These are phyloP conservation scores for Oldenlandia corymbosa DNA, from an alignment of 257 asterid species.

Conservation along the genomic window DNA sequence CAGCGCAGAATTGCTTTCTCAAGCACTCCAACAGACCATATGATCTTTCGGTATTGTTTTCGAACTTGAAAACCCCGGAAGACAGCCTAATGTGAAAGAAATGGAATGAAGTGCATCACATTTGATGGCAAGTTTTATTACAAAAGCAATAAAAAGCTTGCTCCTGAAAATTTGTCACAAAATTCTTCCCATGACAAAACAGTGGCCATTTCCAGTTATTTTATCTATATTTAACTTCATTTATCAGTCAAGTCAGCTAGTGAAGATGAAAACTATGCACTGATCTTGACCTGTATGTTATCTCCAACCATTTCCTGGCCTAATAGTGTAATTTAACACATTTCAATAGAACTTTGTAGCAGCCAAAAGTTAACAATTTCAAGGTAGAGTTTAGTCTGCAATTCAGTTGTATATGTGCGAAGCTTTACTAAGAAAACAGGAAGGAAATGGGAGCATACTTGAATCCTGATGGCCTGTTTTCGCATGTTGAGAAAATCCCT, in stretches of 20 bases:
- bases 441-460: conserved; percentile 39
- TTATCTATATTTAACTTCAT: neutral
- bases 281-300: neutral
- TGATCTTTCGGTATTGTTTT: conserved; percentile 65
- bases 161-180: neutral
- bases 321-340: neutral
- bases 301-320: neutral
- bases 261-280: neutral
- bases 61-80: conserved; percentile 85
- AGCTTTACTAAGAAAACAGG: neutral
- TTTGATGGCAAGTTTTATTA: neutral
- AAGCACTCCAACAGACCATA: conserved; percentile 90
- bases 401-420: neutral
- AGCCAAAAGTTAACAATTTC: neutral
- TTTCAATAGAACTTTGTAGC: no score
- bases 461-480: conserved; percentile 75
- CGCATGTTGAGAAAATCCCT: conserved; percentile 78
- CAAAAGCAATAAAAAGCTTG: no score
- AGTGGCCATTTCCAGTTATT: neutral
- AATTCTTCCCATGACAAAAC: neutral
- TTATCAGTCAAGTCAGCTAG: neutral
- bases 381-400: neutral
- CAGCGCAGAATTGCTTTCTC: conserved; percentile 91
- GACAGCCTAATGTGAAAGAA: conserved; percentile 43
- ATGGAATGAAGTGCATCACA: conserved; percentile 12